Conservation (phyloP, 805 yeast species). For the Sugiyamaella chiloensis region DNA sequence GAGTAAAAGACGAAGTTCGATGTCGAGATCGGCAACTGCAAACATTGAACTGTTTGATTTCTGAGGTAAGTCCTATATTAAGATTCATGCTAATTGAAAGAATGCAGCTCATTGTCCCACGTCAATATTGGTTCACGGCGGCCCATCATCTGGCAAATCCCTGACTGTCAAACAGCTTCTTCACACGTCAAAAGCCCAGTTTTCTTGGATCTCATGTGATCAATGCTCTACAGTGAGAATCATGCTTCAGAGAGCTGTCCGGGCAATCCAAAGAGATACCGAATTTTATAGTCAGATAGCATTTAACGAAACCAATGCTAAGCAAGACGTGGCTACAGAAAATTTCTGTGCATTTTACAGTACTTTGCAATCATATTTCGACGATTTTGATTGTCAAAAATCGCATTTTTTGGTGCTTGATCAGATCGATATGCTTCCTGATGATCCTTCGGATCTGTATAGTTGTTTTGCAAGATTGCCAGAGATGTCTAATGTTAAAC, state of each 20-base stretch:
- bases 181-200: slow-evolving; percentile 27
- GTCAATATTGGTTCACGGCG: slow-evolving; percentile 46
- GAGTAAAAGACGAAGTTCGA: background rate
- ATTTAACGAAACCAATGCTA: slow-evolving; percentile 11
- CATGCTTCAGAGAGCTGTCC: slow-evolving; percentile 45
- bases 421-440: slow-evolving; percentile 48
- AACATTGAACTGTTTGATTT: background rate
- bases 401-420: slow-evolving; percentile 51
- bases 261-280: slow-evolving; percentile 38
- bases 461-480: slow-evolving; percentile 41
- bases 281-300: slow-evolving; percentile 20
- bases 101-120: slow-evolving; percentile 29
- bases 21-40: background rate
- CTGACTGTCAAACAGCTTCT: slow-evolving; percentile 37
- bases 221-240: slow-evolving; percentile 48
- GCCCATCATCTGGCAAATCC: slow-evolving; percentile 49
- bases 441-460: slow-evolving; percentile 39
- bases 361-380: slow-evolving; percentile 37
- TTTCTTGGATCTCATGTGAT: slow-evolving; percentile 45
- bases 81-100: background rate
- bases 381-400: slow-evolving; percentile 32
- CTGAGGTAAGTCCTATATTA: background rate
- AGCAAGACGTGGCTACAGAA: slow-evolving; percentile 36
- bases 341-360: slow-evolving; percentile 43
- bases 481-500: slow-evolving; percentile 40